Conservation (phyloP, 1,284 basidiomycete species). For the Cutaneotrichosporon sp. region DNA sequence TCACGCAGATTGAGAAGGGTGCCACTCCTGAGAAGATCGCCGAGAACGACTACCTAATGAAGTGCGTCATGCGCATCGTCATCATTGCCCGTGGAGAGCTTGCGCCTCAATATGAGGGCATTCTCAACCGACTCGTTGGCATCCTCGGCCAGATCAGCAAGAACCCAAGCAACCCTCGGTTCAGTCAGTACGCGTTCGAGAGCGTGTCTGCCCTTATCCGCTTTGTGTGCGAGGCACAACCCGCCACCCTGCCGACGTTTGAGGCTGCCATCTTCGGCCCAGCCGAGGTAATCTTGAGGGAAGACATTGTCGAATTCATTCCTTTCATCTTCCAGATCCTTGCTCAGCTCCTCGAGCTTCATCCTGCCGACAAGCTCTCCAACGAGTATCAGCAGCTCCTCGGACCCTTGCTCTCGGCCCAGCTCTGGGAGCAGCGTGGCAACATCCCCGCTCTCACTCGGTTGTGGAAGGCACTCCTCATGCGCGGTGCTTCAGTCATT, state of each 20-base stretch:
- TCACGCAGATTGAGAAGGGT: constrained; percentile 76
- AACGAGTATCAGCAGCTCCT: constrained; percentile 73
- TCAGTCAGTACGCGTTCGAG: constrained; percentile 97
- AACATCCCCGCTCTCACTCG: constrained; percentile 91
- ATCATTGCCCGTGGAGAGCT: constrained; percentile 78
- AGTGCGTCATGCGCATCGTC: constrained; percentile 91
- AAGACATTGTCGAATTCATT: constrained; percentile 94
- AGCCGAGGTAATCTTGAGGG: constrained; percentile 80
- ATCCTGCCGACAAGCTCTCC: constrained; percentile 60
- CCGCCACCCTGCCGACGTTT: constrained; percentile 65
- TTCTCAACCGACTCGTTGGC: constrained; percentile 67
- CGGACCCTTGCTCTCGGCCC: constrained; percentile 76
- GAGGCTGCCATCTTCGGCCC: constrained; percentile 80
- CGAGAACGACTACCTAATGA: constrained; percentile 98
- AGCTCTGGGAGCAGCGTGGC: constrained; percentile 91
- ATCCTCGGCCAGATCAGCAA: constrained; percentile 84
- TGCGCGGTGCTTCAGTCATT: constrained; percentile 65
- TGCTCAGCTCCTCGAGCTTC: constrained; percentile 89
- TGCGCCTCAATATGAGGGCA: constrained; percentile 61
- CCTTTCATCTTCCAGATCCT: constrained; percentile 97
- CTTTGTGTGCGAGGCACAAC: constrained; percentile 70
- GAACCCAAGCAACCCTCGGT: constrained; percentile 95
- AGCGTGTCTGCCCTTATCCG: constrained; percentile 85
- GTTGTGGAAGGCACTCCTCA: constrained; percentile 77
- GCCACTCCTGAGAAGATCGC: constrained; percentile 87